These are phyloP conservation scores for Meyerozyma guilliermondii DNA, from an alignment of 1,139 yeast species.

Conservation along the genomic window DNA sequence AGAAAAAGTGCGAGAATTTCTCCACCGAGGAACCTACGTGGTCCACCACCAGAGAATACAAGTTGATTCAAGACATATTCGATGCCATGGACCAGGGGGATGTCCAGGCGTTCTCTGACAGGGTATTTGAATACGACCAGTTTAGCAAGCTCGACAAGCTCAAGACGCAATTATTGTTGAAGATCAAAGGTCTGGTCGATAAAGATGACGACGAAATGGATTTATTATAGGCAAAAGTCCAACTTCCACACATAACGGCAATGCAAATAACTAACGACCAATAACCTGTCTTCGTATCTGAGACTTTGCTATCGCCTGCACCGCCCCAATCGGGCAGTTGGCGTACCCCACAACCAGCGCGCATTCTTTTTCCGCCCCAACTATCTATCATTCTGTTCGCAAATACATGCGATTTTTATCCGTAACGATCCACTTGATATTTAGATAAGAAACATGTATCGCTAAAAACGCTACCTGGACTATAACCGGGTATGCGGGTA, in stretches of 20 bases:
- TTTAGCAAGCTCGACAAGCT: constrained; percentile 86
- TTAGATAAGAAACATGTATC: too few species aligned
- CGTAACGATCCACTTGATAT: too few species aligned
- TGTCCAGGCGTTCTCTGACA: constrained; percentile 66
- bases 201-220: constrained; percentile 65
- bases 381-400: neutral
- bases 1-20: constrained; percentile 62
- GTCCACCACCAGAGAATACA: constrained; percentile 72
- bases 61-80: constrained; percentile 58
- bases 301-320: too few species aligned
- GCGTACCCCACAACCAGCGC: neutral
- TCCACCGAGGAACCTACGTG: constrained; percentile 74
- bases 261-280: too few species aligned
- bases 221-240: constrained; percentile 11
- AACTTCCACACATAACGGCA: neutral
- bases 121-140: constrained; percentile 81
- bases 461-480: too few species aligned
- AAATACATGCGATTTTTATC: too few species aligned
- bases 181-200: constrained; percentile 70
- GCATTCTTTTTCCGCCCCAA: neutral
- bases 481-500: too few species aligned
- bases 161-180: constrained; percentile 82
- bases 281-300: too few species aligned
- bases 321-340: neutral
- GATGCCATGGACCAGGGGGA: constrained; percentile 78